Conservation (phyloP, 2,329 filamentous ascomycete species). For the Sordariomycetes sp. region DNA sequence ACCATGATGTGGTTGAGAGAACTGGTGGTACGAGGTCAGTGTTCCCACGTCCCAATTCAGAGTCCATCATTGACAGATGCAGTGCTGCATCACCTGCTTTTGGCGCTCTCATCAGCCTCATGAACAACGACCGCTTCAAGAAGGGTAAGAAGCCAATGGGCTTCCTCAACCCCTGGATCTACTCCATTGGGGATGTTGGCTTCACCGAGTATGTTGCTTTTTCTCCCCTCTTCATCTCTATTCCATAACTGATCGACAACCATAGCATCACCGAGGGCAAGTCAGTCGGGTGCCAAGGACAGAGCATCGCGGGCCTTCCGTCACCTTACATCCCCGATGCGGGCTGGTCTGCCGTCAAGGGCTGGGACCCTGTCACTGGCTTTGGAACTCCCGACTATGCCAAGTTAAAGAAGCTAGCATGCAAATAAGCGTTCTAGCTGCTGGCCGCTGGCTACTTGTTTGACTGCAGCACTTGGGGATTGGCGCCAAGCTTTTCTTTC, state of each 20-base stretch:
- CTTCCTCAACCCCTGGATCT: conserved; percentile 55
- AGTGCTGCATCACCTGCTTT: conserved; percentile 53
- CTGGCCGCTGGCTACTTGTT: too few species aligned
- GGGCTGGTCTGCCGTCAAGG: conserved; percentile 17
- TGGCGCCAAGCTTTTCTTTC: too few species aligned
- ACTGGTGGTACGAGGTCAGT: conserved; percentile 23
- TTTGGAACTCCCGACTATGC: conserved; percentile 36
- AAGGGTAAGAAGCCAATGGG: conserved; percentile 43
- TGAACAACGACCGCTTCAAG: conserved; percentile 54
- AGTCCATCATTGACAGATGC: not conserved
- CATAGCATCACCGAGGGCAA: conserved; percentile 24
- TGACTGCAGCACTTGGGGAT: too few species aligned
- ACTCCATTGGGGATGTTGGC: conserved; percentile 21
- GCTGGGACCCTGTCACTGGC: conserved; percentile 30
- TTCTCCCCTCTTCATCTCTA: not conserved
- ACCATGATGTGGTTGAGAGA: conserved; percentile 13
- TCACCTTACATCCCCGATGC: conserved; percentile 16
- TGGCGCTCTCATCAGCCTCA: conserved; percentile 51
- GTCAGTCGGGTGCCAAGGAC: conserved; percentile 20
- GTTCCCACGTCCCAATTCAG: not conserved
- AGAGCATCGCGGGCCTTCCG: conserved; percentile 12
- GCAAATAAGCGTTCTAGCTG: not conserved
- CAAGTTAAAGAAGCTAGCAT: conserved; percentile 14
- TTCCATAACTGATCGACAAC: conserved; percentile 3
- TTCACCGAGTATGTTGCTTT: conserved; percentile 23